Evolutionary conservation across 805 yeast species (phyloP), one percentile per base, ranked within the genome.

Genomic region (Starmerella roubikii): DNA sequence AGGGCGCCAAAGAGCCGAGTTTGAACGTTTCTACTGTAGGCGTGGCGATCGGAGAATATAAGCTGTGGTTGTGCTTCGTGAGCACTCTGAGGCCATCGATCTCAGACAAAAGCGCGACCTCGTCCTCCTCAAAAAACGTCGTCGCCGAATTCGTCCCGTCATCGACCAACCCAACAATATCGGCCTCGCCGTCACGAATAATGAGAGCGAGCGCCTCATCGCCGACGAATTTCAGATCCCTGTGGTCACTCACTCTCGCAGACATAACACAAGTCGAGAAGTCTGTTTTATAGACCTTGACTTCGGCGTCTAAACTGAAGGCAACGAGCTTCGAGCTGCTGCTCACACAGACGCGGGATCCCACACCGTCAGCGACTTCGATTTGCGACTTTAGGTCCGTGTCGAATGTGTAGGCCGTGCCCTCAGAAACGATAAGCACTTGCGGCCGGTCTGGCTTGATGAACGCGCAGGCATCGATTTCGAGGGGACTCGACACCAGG

Each of bases 1-100:
- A 69, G 1, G 95, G 80, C 25, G 81, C 69, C 0, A 82, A 69
- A 0, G 95, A 83, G 0, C 97, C 98, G 34, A 86, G 72, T 51
- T 71, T 72, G 57, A 84, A 84, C 6, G 82, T 67, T 28, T 75
- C 74, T 3, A 69, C 66, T 0, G 80, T 71, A 0, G 63, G 56
- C 2, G 62, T 61, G 0, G 72, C 66, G 0, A 91, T 93, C 45
- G 76, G 68, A 7, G 76, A 62, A 9, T 85, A 54, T 39, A 80
- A 71, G 44, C 77, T 78, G 13, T 80, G 62, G 31, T 69, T 67
- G 8, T 65, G 66, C 3, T 60, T 52, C 0, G 83, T 74, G n/a
- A 85, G 50, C 0, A 81, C 66, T 29, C 76, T 71, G 11, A 85
- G 45, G 0, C 96, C 94, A 57, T 85, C 93, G 1, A 60, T 38